Base-by-base conservation (phyloP, 176 grass and related monocot species). In the Oryza meridionalis region DNA sequence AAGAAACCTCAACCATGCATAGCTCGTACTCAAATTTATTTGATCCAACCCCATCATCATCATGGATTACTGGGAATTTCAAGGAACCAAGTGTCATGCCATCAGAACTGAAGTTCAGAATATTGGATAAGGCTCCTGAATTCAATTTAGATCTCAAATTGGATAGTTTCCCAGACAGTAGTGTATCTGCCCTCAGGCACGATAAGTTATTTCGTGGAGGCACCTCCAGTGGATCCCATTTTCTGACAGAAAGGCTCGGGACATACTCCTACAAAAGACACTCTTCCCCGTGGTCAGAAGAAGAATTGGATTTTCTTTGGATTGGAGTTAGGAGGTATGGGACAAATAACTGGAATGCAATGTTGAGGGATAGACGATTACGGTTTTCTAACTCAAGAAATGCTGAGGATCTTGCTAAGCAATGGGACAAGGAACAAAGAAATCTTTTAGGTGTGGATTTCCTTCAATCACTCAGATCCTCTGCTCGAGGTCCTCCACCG, bases 281-380 rank as follows among this genome's bases (percentile, higher is more conserved):
- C 43, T 68, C 25, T 7, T 26, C n/a, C 71, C 85, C 88, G 16
- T 98, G 96, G 96, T 94, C 96, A 75, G 96, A 94, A 85, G 91
- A 95, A 71, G 96, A 98, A 81, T 63, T 96, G 19, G 96, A 98
- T 92, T 95, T 86, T 91, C 91, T 98, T 77, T 98, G 96, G 93
- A 98, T 98, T 80, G 96, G 96, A 50, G 93, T 98, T 66, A 88
- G 96, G 79, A 91, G 96, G 72, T 93, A 98, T 69, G 96, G 96
- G 19, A 49, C 84, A n/a, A 92, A 87, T 77, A 98, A 94, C 40
- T 98, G 96, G 96, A 84, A 90, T 79, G 89, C 89, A 37, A 86
- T 96, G 84, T 65, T 98, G 70, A 84, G 73, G 85, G 93, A 98
- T 70, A 87, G 91, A 24, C 83, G 74, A 3, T 77, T 98, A 37